A percentile compares a stretch with the other conserved stretches of the same genome.
phyloP scores from a whole-genome alignment of 768 basidiomycete genomes.

The Mycena chlorophos region DNA sequence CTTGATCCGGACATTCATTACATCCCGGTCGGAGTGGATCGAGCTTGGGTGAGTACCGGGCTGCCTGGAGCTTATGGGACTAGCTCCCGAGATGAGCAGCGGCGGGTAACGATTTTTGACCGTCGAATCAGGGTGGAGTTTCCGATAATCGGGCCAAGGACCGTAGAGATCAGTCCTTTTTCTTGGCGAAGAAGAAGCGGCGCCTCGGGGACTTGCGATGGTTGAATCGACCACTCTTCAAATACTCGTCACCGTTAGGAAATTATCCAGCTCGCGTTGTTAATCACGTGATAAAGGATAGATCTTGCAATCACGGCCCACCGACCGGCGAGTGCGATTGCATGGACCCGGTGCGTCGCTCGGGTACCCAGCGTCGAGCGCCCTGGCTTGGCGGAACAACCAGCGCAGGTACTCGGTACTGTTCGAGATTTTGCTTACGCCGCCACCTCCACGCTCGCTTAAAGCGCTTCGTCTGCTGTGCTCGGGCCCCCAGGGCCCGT shows the following conservation, averaged over 20 bases:
- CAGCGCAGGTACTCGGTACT: too few species aligned
- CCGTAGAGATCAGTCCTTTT: slow-evolving; percentile 4
- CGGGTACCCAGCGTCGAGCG: too few species aligned
- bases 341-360: too few species aligned
- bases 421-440: too few species aligned
- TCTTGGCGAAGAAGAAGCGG: slow-evolving; percentile 25
- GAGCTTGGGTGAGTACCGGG: slow-evolving; percentile 34
- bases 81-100: slow-evolving; percentile 33
- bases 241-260: slow-evolving; percentile 32
- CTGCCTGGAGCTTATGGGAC: slow-evolving; percentile 26
- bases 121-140: slow-evolving; percentile 32
- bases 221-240: slow-evolving; percentile 25
- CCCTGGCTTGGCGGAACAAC: too few species aligned
- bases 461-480: too few species aligned
- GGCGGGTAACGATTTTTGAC: slow-evolving; percentile 35
- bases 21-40: slow-evolving; percentile 42
- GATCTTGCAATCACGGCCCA: slow-evolving; percentile 33
- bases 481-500: too few species aligned
- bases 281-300: slow-evolving; percentile 37
- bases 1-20: slow-evolving; percentile 43
- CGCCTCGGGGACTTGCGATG: slow-evolving; percentile 27
- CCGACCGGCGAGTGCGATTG: too few species aligned
- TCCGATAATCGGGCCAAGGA: slow-evolving; percentile 26
- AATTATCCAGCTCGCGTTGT: slow-evolving; percentile 28
- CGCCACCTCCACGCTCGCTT: too few species aligned